These are phyloP conservation scores for Neurospora discreta DNA, from an alignment of 495 filamentous ascomycete species.

Conservation along the genomic window DNA sequence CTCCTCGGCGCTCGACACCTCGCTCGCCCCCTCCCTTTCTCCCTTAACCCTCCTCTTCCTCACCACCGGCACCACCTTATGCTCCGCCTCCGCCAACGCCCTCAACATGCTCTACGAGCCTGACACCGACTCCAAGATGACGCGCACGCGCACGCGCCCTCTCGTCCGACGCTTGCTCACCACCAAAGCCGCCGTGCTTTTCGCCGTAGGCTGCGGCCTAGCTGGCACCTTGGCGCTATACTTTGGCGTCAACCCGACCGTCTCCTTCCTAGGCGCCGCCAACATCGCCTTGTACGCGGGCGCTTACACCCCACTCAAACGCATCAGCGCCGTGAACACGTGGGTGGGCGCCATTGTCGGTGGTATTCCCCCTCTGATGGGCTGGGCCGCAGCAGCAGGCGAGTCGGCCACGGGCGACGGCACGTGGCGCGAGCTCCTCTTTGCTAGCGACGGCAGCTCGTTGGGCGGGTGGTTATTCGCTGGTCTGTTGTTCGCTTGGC, in stretches of 20 bases:
- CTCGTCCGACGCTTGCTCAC: slow-evolving; percentile 75
- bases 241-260: slow-evolving; percentile 87
- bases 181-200: slow-evolving; percentile 62
- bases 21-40: slow-evolving; percentile 64
- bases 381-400: slow-evolving; percentile 88
- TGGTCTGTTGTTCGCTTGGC: slow-evolving; percentile 82
- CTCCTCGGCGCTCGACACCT: slow-evolving; percentile 46
- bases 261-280: slow-evolving; percentile 67
- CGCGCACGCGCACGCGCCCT: slow-evolving; percentile 77
- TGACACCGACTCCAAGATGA: slow-evolving; percentile 83
- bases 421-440: slow-evolving; percentile 67
- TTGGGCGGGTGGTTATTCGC: slow-evolving; percentile 86
- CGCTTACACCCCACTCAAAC: slow-evolving; percentile 85
- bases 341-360: slow-evolving; percentile 93
- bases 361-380: slow-evolving; percentile 92
- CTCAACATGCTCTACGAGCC: slow-evolving; percentile 97
- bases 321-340: slow-evolving; percentile 78
- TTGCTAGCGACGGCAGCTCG: slow-evolving; percentile 36
- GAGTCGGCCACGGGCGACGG: slow-evolving; percentile 66
- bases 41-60: slow-evolving; percentile 88
- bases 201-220: slow-evolving; percentile 60
- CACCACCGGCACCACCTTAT: slow-evolving; percentile 77
- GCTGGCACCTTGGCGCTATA: slow-evolving; percentile 62
- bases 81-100: slow-evolving; percentile 78
- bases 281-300: slow-evolving; percentile 89